Evolutionary conservation across 2,329 filamentous ascomycete genomes (phyloP).

Genomic region (Trichophyton mentagrophytes): DNA sequence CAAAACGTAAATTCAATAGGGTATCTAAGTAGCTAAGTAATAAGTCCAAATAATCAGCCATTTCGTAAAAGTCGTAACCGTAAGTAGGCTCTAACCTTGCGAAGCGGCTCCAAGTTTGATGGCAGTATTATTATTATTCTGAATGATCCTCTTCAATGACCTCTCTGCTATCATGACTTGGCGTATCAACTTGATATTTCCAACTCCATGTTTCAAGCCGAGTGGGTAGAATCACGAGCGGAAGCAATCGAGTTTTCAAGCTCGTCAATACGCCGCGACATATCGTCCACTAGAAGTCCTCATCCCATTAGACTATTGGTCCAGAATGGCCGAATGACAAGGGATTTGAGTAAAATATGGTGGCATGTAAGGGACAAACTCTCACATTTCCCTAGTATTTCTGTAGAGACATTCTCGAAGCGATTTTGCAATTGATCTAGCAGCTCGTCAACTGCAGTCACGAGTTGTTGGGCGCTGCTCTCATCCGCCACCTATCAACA

Average conservation of each 20-base stretch:
- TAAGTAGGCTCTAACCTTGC: too few species aligned
- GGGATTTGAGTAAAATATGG: not conserved
- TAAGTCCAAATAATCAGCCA: not conserved
- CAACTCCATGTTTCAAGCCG: not conserved
- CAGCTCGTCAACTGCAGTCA: constrained; percentile 71
- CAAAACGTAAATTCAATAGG: not conserved
- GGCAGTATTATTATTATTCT: too few species aligned
- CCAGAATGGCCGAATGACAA: not conserved
- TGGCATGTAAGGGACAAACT: constrained; percentile 10
- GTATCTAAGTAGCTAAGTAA: not conserved
- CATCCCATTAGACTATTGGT: constrained; percentile 3
- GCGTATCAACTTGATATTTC: not conserved
- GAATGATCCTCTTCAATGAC: too few species aligned
- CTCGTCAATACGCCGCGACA: constrained; percentile 73
- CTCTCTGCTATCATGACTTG: not conserved
- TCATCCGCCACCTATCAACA: constrained; percentile 8
- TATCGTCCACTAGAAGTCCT: constrained; percentile 67
- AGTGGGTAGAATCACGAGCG: constrained; percentile 34
- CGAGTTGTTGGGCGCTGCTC: constrained; percentile 42
- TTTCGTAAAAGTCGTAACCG: not conserved
- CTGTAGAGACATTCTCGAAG: constrained; percentile 70
- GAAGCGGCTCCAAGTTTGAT: too few species aligned
- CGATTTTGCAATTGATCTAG: constrained; percentile 74
- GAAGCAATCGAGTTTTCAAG: constrained; percentile 61
- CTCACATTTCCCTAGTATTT: constrained; percentile 80